phyloP scores from a whole-genome alignment of 768 basidiomycete genomes.

The Tricholoma flavovirens region DNA sequence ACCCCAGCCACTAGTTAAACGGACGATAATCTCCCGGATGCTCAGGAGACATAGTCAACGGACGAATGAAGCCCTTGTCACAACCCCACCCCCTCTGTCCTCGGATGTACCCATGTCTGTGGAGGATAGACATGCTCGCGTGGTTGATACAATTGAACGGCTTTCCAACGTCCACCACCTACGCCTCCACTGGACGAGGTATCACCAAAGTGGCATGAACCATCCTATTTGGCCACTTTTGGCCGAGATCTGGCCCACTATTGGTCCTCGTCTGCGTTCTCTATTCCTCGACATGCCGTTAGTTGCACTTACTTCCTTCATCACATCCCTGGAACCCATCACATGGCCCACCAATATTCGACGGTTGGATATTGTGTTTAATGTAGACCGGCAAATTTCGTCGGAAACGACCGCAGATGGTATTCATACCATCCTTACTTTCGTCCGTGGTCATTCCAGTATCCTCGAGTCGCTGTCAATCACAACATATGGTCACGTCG shows the following conservation, averaged over 20 bases:
- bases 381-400: background rate
- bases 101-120: conserved; percentile 7
- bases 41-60: background rate
- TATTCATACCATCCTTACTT: conserved; percentile 16
- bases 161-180: conserved; percentile 17
- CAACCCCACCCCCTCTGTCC: background rate
- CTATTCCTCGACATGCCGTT: conserved; percentile 4
- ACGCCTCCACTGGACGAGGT: conserved; percentile 18
- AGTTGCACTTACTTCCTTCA: background rate
- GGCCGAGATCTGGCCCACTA: conserved; percentile 10
- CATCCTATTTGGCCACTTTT: conserved; percentile 15
- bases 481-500: conserved; percentile 17
- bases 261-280: conserved; percentile 7
- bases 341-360: background rate
- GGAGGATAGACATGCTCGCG: conserved; percentile 11
- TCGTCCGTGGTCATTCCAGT: conserved; percentile 15
- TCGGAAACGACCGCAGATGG: background rate
- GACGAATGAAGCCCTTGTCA: background rate
- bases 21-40: background rate
- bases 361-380: background rate
- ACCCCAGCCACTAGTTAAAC: background rate
- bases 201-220: conserved; percentile 8
- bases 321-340: background rate
- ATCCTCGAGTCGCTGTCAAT: conserved; percentile 17
- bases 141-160: conserved; percentile 9